phyloP scores from a whole-genome alignment of 345 rosid species.

The Boechera retrofracta region DNA sequence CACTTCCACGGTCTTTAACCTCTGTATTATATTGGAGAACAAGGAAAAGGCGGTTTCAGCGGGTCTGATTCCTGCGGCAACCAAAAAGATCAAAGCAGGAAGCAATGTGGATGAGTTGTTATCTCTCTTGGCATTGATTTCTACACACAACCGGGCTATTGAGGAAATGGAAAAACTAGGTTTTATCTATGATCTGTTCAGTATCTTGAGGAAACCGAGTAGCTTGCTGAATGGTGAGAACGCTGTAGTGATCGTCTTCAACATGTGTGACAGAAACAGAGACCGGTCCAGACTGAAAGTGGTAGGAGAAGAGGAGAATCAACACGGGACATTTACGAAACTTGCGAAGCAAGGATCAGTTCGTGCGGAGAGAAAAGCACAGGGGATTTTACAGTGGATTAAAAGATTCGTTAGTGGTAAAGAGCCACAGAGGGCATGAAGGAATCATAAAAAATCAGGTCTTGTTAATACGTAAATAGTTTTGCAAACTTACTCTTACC shows the following conservation, averaged over 20 bases:
- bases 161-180: slow-evolving; percentile 51
- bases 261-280: slow-evolving; percentile 47
- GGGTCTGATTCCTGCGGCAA: slow-evolving; percentile 51
- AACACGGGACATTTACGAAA: slow-evolving; percentile 49
- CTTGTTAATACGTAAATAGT: slow-evolving; percentile 18
- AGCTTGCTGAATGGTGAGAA: slow-evolving; percentile 52
- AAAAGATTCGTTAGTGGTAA: slow-evolving; percentile 37
- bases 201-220: slow-evolving; percentile 50
- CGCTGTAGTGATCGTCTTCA: slow-evolving; percentile 52
- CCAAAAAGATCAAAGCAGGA: slow-evolving; percentile 47
- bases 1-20: slow-evolving; percentile 54
- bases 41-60: slow-evolving; percentile 47
- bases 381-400: slow-evolving; percentile 48
- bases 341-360: slow-evolving; percentile 51
- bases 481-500: slow-evolving; percentile 1
- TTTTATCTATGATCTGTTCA: slow-evolving; percentile 54
- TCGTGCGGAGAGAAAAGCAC: slow-evolving; percentile 66
- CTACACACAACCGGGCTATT: slow-evolving; percentile 47
- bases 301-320: slow-evolving; percentile 49
- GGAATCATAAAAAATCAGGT: slow-evolving; percentile 4
- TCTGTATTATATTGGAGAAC: slow-evolving; percentile 49
- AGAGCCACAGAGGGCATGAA: slow-evolving; percentile 36
- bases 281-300: slow-evolving; percentile 34
- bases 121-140: slow-evolving; percentile 52
- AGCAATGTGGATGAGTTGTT: slow-evolving; percentile 55